A percentile compares a stretch with the other conserved stretches of the same genome.
These are phyloP conservation scores for Tremellales sp. DNA, from an alignment of 1,284 basidiomycete species.

Conservation along the genomic window DNA sequence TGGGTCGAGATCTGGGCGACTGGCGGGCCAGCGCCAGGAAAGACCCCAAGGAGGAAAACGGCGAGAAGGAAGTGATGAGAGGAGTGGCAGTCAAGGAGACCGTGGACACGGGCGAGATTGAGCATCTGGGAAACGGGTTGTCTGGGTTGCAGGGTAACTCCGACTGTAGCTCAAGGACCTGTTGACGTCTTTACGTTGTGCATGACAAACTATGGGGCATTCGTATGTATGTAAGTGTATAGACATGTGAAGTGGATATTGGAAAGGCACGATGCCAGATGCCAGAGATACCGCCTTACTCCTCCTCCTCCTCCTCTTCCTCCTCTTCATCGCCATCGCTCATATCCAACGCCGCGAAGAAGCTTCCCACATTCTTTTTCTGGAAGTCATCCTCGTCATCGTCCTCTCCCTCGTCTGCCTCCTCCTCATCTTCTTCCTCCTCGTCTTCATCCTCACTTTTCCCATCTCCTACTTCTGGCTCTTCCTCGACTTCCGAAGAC, in stretches of 20 bases:
- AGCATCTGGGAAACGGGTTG: too few species aligned
- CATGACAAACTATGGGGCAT: too few species aligned
- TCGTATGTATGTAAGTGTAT: too few species aligned
- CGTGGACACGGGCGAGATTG: not conserved
- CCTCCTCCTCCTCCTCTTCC: constrained; percentile 45
- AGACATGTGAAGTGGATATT: too few species aligned
- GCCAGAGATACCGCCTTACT: constrained; percentile 32
- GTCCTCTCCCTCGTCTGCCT: constrained; percentile 21
- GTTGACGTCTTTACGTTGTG: too few species aligned
- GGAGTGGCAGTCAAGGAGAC: not conserved
- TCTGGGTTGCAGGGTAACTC: too few species aligned
- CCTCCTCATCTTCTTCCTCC: constrained; percentile 20
- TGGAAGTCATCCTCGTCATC: constrained; percentile 8
- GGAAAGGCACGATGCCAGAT: too few species aligned
- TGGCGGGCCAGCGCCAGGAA: constrained; percentile 5
- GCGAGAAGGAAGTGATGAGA: not conserved
- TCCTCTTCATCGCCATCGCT: constrained; percentile 44
- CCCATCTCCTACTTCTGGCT: constrained; percentile 16
- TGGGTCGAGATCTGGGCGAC: constrained; percentile 31
- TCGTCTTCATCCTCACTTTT: constrained; percentile 9
- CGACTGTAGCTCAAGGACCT: too few species aligned
- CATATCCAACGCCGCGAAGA: constrained; percentile 43
- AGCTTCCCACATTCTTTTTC: constrained; percentile 23
- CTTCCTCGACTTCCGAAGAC: constrained; percentile 29
- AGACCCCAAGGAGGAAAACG: constrained; percentile 5